Percentiles rank a stretch among this genome's conserved stretches.
Conservation (phyloP, 1,284 basidiomycete species). For the Heterobasidion irregulare region DNA sequence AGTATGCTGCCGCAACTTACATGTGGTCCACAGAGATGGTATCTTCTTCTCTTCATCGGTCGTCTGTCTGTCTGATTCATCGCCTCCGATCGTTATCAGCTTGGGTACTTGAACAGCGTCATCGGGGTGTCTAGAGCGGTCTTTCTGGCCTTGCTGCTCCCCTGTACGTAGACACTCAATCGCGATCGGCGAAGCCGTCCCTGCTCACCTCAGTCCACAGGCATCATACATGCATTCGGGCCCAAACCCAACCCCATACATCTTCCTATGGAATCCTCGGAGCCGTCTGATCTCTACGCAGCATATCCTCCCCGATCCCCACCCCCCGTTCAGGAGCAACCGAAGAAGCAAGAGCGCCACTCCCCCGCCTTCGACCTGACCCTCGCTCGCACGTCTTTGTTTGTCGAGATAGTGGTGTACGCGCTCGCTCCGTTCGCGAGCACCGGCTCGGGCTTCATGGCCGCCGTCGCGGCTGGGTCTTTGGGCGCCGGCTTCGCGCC, state of each 20-base stretch:
- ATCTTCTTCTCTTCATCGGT: slow-evolving; percentile 9
- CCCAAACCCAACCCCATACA: slow-evolving; percentile 30
- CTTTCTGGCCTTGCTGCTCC: too few species aligned
- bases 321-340: slow-evolving; percentile 3
- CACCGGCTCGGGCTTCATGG: slow-evolving; percentile 35
- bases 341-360: slow-evolving; percentile 6
- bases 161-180: too few species aligned
- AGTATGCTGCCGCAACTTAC: slow-evolving; percentile 61
- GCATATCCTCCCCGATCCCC: not conserved
- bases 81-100: too few species aligned
- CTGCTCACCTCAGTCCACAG: slow-evolving; percentile 21
- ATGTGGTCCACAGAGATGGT: slow-evolving; percentile 69
- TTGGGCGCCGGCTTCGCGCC: slow-evolving; percentile 56
- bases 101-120: too few species aligned
- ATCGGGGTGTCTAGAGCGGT: too few species aligned
- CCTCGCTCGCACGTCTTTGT: slow-evolving; percentile 47
- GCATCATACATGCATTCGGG: slow-evolving; percentile 46
- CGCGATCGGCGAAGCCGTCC: too few species aligned
- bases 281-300: slow-evolving; percentile 18
- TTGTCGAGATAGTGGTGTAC: slow-evolving; percentile 51
- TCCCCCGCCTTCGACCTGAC: slow-evolving; percentile 44
- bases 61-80: too few species aligned
- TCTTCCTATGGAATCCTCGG: slow-evolving; percentile 20
- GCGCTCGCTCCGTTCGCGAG: slow-evolving; percentile 24
- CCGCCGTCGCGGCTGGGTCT: slow-evolving; percentile 34